Conservation (phyloP, 148 eudicot species). For the Polygonum aviculare region DNA sequence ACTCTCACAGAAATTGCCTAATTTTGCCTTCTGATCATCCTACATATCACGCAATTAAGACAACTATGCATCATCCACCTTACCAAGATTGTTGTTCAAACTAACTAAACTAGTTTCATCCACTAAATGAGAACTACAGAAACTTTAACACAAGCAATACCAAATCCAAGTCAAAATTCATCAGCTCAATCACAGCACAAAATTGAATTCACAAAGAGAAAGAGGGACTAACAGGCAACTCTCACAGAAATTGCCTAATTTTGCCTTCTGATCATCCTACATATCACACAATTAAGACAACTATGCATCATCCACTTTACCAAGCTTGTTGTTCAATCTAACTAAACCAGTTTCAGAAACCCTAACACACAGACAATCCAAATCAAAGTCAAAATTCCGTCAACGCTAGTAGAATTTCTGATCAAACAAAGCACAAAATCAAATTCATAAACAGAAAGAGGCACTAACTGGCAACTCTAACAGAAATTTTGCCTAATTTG, state of each 20-base stretch:
- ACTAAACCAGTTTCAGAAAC: not conserved
- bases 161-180: not conserved
- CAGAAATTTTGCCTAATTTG: not conserved
- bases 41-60: not conserved
- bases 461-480: slow-evolving; percentile 44
- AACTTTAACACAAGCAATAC: not conserved
- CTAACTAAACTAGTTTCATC: not conserved
- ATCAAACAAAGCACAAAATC: not conserved
- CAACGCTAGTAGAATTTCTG: too few relatives aligned
- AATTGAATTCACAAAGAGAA: not conserved
- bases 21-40: not conserved
- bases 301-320: not conserved
- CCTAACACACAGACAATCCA: not conserved
- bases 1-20: slow-evolving; percentile 17
- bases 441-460: not conserved
- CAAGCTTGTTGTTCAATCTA: not conserved
- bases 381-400: not conserved
- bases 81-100: not conserved
- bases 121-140: not conserved
- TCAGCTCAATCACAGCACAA: not conserved
- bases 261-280: not conserved
- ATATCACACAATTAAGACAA: not conserved
- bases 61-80: not conserved
- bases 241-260: slow-evolving; percentile 8
- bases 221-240: slow-evolving; percentile 40